A percentile compares a stretch with the other conserved stretches of the same genome.
Conservation (phyloP, 2,329 filamentous ascomycete genomes). For the Diaporthe vaccinii region DNA sequence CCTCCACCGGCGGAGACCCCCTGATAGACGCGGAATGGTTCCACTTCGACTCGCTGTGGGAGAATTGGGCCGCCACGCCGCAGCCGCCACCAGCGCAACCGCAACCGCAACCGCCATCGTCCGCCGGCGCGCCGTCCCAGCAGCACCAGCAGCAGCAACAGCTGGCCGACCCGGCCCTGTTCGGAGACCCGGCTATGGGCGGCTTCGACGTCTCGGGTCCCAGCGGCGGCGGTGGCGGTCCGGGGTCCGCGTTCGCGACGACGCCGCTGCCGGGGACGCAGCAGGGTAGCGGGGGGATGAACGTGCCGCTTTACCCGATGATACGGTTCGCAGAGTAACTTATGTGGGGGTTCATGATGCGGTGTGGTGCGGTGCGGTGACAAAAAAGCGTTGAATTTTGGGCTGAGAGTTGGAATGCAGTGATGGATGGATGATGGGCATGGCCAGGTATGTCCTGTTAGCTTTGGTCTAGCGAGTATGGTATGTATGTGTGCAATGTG, state of each 20-base stretch:
- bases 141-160: slow-evolving; percentile 4
- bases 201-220: slow-evolving; percentile 18
- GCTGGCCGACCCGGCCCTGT: slow-evolving; percentile 38
- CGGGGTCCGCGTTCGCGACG: slow-evolving; percentile 23
- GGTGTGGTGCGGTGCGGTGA: background rate
- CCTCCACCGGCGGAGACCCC: slow-evolving; percentile 34
- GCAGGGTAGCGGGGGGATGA: background rate
- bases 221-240: background rate
- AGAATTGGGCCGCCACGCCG: slow-evolving; percentile 32
- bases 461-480: too few species aligned
- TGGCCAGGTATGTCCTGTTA: too few species aligned
- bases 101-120: background rate
- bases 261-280: slow-evolving; percentile 24
- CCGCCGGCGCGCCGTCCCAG: background rate
- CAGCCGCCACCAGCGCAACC: background rate
- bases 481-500: background rate
- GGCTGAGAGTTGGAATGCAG: background rate
- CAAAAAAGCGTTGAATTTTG: background rate
- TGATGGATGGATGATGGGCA: background rate
- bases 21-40: slow-evolving; percentile 38
- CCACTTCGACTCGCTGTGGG: slow-evolving; percentile 41
- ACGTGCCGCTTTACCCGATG: slow-evolving; percentile 38
- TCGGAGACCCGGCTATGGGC: slow-evolving; percentile 32
- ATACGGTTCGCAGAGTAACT: slow-evolving; percentile 33
- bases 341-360: too few species aligned